Conservation (phyloP, 306 rosid genomes). For the Cicer yamashitae region DNA sequence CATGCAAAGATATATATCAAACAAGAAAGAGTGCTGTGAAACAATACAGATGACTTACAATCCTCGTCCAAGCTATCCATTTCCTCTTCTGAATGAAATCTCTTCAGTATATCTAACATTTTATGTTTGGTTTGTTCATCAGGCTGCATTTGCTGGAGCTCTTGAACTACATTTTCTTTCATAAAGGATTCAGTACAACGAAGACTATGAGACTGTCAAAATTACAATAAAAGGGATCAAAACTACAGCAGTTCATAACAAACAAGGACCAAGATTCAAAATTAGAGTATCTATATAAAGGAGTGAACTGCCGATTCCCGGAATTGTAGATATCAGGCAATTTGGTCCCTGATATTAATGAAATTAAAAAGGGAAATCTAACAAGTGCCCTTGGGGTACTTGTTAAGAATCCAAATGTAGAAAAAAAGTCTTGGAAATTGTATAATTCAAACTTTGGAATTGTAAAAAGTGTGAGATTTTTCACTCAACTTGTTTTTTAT, state of each 20-base stretch:
- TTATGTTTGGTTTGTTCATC: constrained; percentile 68
- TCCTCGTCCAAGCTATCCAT: constrained; percentile 64
- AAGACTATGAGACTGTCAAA: constrained; percentile 74
- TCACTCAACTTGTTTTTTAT: too few relatives aligned
- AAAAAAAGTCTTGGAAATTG: too few relatives aligned
- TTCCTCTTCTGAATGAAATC: constrained; percentile 80
- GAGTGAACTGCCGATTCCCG: background rate
- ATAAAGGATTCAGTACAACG: constrained; percentile 92
- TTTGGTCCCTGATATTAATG: background rate
- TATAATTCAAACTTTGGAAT: too few relatives aligned
- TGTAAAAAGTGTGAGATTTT: too few relatives aligned
- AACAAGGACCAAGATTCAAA: constrained; percentile 9
- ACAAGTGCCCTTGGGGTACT: too few relatives aligned
- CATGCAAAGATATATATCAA: constrained; percentile 32
- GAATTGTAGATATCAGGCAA: background rate
- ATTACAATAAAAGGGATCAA: constrained; percentile 34
- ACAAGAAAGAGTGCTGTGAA: constrained; percentile 30
- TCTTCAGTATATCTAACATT: constrained; percentile 79
- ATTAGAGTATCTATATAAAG: constrained; percentile 1
- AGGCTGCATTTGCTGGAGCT: constrained; percentile 71
- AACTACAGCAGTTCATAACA: constrained; percentile 4
- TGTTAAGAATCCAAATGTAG: too few relatives aligned
- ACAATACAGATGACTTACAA: constrained; percentile 54
- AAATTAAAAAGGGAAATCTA: background rate
- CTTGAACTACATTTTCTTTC: constrained; percentile 87